These are phyloP conservation scores for Pichia gijzeniarum DNA, from an alignment of 805 yeast species.

Conservation along the genomic window DNA sequence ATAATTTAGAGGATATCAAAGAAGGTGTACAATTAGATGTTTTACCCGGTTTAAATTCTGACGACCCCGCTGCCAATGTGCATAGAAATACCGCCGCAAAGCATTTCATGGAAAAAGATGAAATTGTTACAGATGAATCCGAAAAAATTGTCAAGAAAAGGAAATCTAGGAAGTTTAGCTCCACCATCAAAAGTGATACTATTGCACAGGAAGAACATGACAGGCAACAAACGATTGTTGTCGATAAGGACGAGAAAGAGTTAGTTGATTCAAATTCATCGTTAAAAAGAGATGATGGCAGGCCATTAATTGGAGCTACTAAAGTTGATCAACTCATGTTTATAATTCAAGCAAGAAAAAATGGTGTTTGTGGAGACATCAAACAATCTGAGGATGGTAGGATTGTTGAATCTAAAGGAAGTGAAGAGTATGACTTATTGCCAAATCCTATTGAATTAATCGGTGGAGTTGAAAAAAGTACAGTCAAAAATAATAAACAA, in stretches of 20 bases:
- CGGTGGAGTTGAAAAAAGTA: conserved; percentile 74
- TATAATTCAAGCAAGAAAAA: conserved; percentile 81
- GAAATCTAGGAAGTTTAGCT: too few relatives aligned
- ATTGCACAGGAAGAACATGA: too few relatives aligned
- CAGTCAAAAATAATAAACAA: conserved; percentile 38
- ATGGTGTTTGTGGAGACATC: conserved; percentile 61
- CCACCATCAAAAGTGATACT: too few relatives aligned
- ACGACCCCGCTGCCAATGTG: too few relatives aligned
- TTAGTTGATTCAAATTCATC: conserved; percentile 11
- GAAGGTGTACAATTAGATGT: too few relatives aligned
- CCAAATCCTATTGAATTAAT: conserved; percentile 61
- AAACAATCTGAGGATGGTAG: conserved; percentile 66
- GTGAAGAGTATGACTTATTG: conserved; percentile 16
- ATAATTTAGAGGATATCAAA: too few relatives aligned
- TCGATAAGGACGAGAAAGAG: neutral
- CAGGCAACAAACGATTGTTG: neutral
- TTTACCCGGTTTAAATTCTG: too few relatives aligned
- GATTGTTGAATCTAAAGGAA: conserved; percentile 41
- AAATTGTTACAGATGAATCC: too few relatives aligned
- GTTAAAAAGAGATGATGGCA: conserved; percentile 49
- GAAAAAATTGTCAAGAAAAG: too few relatives aligned
- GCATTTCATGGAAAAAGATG: too few relatives aligned
- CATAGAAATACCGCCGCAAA: too few relatives aligned
- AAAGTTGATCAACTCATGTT: conserved; percentile 89
- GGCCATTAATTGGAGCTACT: conserved; percentile 77